Percentiles rank a stretch among this genome's conserved stretches.
Conservation (phyloP, 768 basidiomycete genomes). For the Chalciporus pseudorubinellus region DNA sequence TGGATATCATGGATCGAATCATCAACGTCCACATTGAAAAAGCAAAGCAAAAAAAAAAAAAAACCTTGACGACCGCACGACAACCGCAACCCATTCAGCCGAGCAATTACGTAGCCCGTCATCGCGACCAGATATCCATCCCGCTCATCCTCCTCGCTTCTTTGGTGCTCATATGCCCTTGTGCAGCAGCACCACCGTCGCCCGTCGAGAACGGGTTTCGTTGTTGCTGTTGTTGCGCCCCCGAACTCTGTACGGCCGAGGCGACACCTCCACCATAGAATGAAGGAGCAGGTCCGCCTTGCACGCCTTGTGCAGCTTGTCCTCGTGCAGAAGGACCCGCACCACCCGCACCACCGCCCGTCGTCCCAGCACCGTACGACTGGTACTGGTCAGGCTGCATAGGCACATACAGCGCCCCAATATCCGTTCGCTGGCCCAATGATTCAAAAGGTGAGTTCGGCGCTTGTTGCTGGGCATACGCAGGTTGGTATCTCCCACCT, state of each 20-base stretch:
- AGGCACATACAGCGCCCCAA: conserved; percentile 71
- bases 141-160: conserved; percentile 59
- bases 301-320: conserved; percentile 49
- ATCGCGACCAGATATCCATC: conserved; percentile 78
- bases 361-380: conserved; percentile 40
- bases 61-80: too few relatives aligned
- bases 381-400: conserved; percentile 82
- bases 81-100: neutral
- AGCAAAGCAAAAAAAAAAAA: neutral
- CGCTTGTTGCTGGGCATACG: conserved; percentile 47
- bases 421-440: conserved; percentile 61
- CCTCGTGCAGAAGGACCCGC: conserved; percentile 32
- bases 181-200: conserved; percentile 38
- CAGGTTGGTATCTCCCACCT: conserved; percentile 42
- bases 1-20: conserved; percentile 9
- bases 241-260: conserved; percentile 40
- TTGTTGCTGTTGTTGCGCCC: conserved; percentile 30
- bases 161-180: conserved; percentile 46
- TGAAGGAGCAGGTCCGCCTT: conserved; percentile 40
- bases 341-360: conserved; percentile 30
- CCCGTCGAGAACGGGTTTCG: conserved; percentile 37
- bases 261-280: conserved; percentile 70
- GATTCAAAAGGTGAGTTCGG: conserved; percentile 51
- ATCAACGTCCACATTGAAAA: neutral
- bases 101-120: conserved; percentile 23